Evolutionary conservation across 2,329 filamentous ascomycete species (phyloP), one percentile per base, ranked within the genome.

Genomic region (Trichoderma sp.): DNA sequence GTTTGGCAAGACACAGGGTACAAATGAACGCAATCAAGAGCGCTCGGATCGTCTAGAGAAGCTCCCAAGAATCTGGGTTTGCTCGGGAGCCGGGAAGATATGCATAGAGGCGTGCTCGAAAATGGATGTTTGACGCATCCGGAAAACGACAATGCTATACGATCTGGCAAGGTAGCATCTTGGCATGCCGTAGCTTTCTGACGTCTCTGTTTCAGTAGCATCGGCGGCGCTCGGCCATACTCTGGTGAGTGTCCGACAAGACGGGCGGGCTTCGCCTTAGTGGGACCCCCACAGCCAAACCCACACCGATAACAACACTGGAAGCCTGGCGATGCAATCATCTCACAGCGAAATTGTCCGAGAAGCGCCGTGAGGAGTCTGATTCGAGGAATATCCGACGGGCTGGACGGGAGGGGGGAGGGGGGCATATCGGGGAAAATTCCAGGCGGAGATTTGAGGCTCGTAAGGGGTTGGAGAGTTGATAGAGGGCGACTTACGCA

Each of bases 401-500:
- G 56, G 52, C 52, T 35, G 63, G 57, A 63, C 27, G 43, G 56
- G 47, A 37, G 24, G 63, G 3, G 49, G 56, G 31, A n/a, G 37
- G 62, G 52, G 27, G n/a, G 27, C 40, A 59, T 52, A 29, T 67
- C 55, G 55, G 63, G 55, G 27, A 67, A 59, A 58, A 43, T 43
- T 43, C 37, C 29, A 58, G 56, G 63, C 63, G 47, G 68, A 59
- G 58, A 37, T 53, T 62, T 58, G 49, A 61, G 68, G 53, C 56
- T 47, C 24, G 35, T 31, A 62, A 43, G 55, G 47, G 63, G 57
- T 8, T 19, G 40, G 14, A 59, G n/a, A 40, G 13, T 27, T 64
- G 35, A 59, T 40, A 63, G 58, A 71, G 29, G 27, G 31, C 16
- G n/a, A 87, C 87, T 87, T 81, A 88, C 87, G 82, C 78, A 79